Conservation (phyloP, 768 basidiomycete species). For the Boletus barrowsii region DNA sequence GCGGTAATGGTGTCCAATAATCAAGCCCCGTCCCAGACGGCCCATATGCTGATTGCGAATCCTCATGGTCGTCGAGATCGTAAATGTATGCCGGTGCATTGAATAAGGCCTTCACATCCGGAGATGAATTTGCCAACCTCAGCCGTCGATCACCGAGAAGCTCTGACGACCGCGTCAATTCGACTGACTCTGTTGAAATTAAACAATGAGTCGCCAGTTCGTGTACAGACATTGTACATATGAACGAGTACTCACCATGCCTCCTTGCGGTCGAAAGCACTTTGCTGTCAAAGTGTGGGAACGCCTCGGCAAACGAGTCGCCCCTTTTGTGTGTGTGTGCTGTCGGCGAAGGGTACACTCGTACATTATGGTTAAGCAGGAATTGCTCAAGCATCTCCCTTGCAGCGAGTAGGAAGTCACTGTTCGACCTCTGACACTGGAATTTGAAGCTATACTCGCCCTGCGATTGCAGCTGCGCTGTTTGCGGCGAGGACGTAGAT, state of each 20-base stretch:
- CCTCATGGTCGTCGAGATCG: constrained; percentile 71
- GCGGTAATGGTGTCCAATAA: constrained; percentile 75
- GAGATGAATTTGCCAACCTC: constrained; percentile 84
- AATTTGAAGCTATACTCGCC: constrained; percentile 92
- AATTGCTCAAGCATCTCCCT: constrained; percentile 93
- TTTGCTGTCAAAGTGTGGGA: constrained; percentile 96
- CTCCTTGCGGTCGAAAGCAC: constrained; percentile 77
- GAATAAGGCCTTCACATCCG: constrained; percentile 94
- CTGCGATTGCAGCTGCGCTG: constrained; percentile 18
- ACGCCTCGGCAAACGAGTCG: constrained; percentile 92
- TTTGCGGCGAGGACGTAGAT: constrained; percentile 21
- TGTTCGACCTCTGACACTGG: constrained; percentile 91
- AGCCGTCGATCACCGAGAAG: constrained; percentile 71
- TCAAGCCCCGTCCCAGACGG: constrained; percentile 52
- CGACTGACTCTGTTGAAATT: constrained; percentile 61
- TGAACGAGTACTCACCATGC: constrained; percentile 50
- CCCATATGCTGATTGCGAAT: constrained; percentile 57
- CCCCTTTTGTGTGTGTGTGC: constrained; percentile 81
- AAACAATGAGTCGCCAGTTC: constrained; percentile 8
- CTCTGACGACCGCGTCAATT: constrained; percentile 59
- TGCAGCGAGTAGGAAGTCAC: constrained; percentile 86
- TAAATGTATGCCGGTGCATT: constrained; percentile 83
- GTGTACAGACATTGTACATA: not conserved
- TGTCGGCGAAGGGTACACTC: constrained; percentile 75
- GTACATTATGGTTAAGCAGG: constrained; percentile 77